Evolutionary conservation across 805 yeast genomes (phyloP).

Genomic region (Yarrowia sp.): DNA sequence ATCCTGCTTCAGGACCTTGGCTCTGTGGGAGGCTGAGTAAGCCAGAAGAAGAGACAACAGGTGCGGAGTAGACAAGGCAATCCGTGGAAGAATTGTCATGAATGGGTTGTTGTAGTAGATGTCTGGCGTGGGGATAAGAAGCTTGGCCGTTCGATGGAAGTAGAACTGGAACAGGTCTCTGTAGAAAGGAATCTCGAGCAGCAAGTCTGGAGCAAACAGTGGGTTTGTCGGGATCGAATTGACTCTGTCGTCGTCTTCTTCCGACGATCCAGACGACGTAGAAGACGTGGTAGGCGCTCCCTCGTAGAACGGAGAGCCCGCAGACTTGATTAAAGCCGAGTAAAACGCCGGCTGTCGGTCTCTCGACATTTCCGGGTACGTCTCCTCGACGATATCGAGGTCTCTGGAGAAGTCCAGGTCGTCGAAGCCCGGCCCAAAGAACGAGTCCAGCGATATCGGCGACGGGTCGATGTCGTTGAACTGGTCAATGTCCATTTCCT

Average conservation of each 20-base stretch:
- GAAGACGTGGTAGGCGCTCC: not conserved
- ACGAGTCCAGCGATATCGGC: slow-evolving; percentile 4
- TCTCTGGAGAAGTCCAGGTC: not conserved
- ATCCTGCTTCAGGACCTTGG: slow-evolving; percentile 29
- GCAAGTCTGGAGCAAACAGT: slow-evolving; percentile 51
- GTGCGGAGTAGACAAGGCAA: slow-evolving; percentile 61
- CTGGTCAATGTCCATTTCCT: not conserved
- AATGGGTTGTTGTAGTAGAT: slow-evolving; percentile 64
- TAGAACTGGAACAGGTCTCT: slow-evolving; percentile 62
- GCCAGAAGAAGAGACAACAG: slow-evolving; percentile 57
- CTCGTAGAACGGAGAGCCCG: not conserved
- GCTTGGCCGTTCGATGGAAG: slow-evolving; percentile 56
- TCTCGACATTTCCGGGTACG: not conserved
- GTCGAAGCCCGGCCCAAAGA: slow-evolving; percentile 2
- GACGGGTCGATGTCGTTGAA: slow-evolving; percentile 6
- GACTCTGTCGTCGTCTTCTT: slow-evolving; percentile 35
- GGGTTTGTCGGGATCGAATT: slow-evolving; percentile 41
- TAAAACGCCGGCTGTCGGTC: not conserved
- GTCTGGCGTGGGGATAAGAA: slow-evolving; percentile 64
- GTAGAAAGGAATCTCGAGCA: slow-evolving; percentile 58
- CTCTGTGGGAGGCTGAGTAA: slow-evolving; percentile 46
- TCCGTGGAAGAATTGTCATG: slow-evolving; percentile 58
- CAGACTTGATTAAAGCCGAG: not conserved
- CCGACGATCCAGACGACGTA: not conserved
- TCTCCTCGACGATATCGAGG: slow-evolving; percentile 17